Percentiles rank a stretch among this genome's conserved stretches.
Conservation (phyloP, 2,329 filamentous ascomycete genomes). For the Pyricularia grisea region DNA sequence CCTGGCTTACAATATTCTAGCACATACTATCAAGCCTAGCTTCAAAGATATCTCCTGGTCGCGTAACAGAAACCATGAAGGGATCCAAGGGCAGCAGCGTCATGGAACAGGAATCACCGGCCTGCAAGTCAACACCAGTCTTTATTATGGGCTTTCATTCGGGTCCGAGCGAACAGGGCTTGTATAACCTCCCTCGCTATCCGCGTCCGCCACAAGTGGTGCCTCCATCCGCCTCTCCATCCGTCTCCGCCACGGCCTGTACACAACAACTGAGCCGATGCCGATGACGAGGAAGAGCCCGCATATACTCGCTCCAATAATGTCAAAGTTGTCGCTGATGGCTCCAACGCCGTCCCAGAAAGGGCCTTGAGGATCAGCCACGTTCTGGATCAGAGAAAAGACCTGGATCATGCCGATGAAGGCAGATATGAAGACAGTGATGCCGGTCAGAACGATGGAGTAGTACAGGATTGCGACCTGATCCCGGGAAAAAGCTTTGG, state of each 20-base stretch:
- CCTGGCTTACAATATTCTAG: too few species aligned
- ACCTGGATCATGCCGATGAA: slow-evolving; percentile 83
- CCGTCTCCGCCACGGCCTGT: slow-evolving; percentile 59
- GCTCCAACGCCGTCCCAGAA: slow-evolving; percentile 86
- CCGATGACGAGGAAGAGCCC: slow-evolving; percentile 76
- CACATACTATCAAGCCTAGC: too few species aligned
- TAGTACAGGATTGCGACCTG: slow-evolving; percentile 86
- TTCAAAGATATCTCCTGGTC: too few species aligned
- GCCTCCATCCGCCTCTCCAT: not conserved
- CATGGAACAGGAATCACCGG: too few species aligned
- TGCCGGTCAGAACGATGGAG: slow-evolving; percentile 73
- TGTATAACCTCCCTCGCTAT: not conserved
- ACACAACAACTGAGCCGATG: slow-evolving; percentile 60
- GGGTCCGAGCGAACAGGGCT: not conserved
- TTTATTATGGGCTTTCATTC: not conserved
- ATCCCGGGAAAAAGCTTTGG: slow-evolving; percentile 67
- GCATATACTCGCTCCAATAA: slow-evolving; percentile 80
- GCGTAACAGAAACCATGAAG: too few species aligned
- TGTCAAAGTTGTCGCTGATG: slow-evolving; percentile 72
- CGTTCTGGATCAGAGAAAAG: slow-evolving; percentile 67
- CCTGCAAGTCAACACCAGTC: too few species aligned
- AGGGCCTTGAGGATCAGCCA: slow-evolving; percentile 58
- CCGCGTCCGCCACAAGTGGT: not conserved
- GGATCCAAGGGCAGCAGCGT: too few species aligned
- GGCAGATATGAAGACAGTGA: slow-evolving; percentile 75